Evolutionary conservation across 192 early-diverging fungal species (phyloP).

Genomic region (Umbelopsis vinacea): DNA sequence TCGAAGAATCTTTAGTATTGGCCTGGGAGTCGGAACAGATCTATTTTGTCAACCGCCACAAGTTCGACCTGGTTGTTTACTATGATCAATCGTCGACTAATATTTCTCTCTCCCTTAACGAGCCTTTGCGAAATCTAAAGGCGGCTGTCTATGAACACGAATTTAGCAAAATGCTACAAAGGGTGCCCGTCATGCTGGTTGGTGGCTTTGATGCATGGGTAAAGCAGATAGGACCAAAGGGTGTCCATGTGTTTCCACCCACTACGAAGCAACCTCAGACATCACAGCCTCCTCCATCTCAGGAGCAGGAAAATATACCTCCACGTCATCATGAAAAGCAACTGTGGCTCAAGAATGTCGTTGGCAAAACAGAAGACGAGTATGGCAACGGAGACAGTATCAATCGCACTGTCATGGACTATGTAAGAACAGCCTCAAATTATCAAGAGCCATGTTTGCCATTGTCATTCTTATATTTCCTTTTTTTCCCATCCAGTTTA

Average conservation of each 20-base stretch:
- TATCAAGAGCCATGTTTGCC: neutral
- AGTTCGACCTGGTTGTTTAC: conserved; percentile 77
- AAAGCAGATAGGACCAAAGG: conserved; percentile 49
- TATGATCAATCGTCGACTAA: conserved; percentile 64
- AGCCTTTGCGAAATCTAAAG: conserved; percentile 50
- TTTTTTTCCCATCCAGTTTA: conserved; percentile 22
- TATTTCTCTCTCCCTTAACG: conserved; percentile 32
- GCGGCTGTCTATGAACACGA: conserved; percentile 67
- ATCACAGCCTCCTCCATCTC: neutral
- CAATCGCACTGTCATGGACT: conserved; percentile 17
- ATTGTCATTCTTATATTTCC: neutral
- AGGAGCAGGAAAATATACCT: conserved; percentile 10
- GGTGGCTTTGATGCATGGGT: conserved; percentile 88
- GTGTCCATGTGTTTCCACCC: conserved; percentile 37
- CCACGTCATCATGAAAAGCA: neutral
- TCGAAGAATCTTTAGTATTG: conserved; percentile 61
- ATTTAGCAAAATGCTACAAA: conserved; percentile 52
- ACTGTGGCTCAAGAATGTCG: conserved; percentile 4
- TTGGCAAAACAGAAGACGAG: neutral
- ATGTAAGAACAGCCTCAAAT: neutral
- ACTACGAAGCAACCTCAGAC: neutral
- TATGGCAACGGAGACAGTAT: neutral
- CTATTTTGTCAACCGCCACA: conserved; percentile 65
- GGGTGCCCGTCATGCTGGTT: conserved; percentile 67
- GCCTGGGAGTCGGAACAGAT: conserved; percentile 60